A percentile compares a stretch with the other conserved stretches of the same genome.
phyloP scores from a whole-genome alignment of 202 grass and related monocot genomes.

The Miscanthus sacchariflorus region DNA sequence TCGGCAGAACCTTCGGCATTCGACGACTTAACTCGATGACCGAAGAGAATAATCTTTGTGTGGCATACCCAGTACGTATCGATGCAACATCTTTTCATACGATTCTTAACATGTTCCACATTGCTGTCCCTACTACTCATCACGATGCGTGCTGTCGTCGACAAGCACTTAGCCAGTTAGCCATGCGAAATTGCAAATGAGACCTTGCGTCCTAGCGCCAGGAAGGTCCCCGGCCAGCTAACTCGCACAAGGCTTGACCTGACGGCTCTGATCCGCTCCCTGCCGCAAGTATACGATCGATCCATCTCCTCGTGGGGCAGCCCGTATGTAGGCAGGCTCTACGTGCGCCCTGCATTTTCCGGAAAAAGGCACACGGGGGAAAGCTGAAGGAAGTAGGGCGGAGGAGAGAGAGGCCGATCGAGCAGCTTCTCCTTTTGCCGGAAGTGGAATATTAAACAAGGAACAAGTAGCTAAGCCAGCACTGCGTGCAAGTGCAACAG shows the following conservation, averaged over 20 bases:
- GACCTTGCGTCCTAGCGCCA: background rate
- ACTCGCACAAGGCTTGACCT: constrained; percentile 18
- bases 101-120: constrained; percentile 4
- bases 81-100: constrained; percentile 34
- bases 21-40: background rate
- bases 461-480: constrained; percentile 45
- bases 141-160: background rate
- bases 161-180: background rate
- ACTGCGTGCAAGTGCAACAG: constrained; percentile 12
- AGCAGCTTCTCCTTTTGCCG: constrained; percentile 23
- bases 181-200: too few species aligned
- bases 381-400: background rate
- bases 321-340: too few species aligned
- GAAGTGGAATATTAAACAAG: constrained; percentile 72
- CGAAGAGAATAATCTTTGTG: constrained; percentile 8
- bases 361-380: background rate
- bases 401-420: background rate
- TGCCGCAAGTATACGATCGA: constrained; percentile 13
- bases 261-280: constrained; percentile 26
- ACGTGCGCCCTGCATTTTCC: constrained; percentile 42
- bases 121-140: background rate
- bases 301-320: background rate
- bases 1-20: background rate
- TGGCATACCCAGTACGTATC: background rate
- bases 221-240: constrained; percentile 4